Conservation (phyloP, 257 asterid species). For the Scutellaria barbata region DNA sequence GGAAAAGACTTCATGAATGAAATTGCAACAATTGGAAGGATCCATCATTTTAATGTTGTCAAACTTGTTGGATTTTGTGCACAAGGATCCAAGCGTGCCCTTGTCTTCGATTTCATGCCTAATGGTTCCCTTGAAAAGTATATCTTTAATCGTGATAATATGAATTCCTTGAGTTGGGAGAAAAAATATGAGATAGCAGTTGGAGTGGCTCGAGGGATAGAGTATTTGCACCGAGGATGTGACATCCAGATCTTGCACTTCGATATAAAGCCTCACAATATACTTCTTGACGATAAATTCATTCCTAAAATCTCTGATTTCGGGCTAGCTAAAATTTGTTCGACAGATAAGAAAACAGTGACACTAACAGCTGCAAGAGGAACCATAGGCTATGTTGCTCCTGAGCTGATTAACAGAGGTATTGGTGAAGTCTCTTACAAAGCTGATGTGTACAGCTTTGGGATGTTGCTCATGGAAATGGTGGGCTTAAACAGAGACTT, state of each 20-base stretch:
- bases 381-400: slow-evolving; percentile 46
- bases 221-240: slow-evolving; percentile 44
- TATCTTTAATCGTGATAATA: not conserved
- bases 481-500: slow-evolving; percentile 29
- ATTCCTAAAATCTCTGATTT: slow-evolving; percentile 42
- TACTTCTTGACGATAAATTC: slow-evolving; percentile 41
- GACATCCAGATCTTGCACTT: slow-evolving; percentile 41
- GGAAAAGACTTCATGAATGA: slow-evolving; percentile 49
- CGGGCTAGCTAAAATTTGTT: slow-evolving; percentile 33
- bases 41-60: slow-evolving; percentile 19
- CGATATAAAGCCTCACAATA: slow-evolving; percentile 46
- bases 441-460: slow-evolving; percentile 49
- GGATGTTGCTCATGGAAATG: slow-evolving; percentile 39
- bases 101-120: slow-evolving; percentile 28
- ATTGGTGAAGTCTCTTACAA: slow-evolving; percentile 36
- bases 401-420: slow-evolving; percentile 37
- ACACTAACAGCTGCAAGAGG: slow-evolving; percentile 40
- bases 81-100: slow-evolving; percentile 16
- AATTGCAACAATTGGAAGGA: slow-evolving; percentile 38
- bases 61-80: slow-evolving; percentile 22
- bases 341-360: slow-evolving; percentile 15
- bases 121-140: slow-evolving; percentile 34
- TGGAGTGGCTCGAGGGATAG: slow-evolving; percentile 48
- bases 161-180: slow-evolving; percentile 25
- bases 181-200: slow-evolving; percentile 41